Conservation (phyloP, 2,329 filamentous ascomycete species). For the Colletotrichum tropicicola region DNA sequence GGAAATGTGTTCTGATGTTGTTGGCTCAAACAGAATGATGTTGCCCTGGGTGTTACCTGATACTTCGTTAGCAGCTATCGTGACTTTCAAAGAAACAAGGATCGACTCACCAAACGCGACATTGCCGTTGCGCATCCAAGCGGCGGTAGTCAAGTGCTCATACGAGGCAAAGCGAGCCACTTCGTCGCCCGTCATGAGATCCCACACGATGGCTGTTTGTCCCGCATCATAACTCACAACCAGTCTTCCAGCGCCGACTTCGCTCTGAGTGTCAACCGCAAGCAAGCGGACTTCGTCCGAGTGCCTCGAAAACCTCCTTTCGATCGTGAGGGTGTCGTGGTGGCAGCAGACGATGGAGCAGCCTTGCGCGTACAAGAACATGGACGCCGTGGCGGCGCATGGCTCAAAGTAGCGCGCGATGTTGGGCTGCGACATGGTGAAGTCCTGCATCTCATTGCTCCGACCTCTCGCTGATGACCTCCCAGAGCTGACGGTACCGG, state of each 20-base stretch:
- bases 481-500: constrained; percentile 66
- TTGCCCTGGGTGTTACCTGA: constrained; percentile 91
- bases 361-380: constrained; percentile 89
- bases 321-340: constrained; percentile 90
- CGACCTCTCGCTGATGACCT: constrained; percentile 58
- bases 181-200: constrained; percentile 90
- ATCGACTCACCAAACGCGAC: constrained; percentile 89
- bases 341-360: constrained; percentile 86
- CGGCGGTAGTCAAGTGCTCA: constrained; percentile 82
- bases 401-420: constrained; percentile 76
- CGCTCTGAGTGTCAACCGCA: constrained; percentile 90
- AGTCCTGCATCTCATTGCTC: constrained; percentile 58
- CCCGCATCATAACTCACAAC: constrained; percentile 94
- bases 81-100: not conserved
- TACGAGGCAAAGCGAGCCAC: constrained; percentile 93
- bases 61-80: constrained; percentile 34
- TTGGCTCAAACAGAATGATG: constrained; percentile 92
- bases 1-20: constrained; percentile 91
- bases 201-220: constrained; percentile 96
- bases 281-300: constrained; percentile 85
- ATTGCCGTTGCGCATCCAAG: constrained; percentile 98
- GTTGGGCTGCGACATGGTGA: constrained; percentile 59
- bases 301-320: constrained; percentile 86
- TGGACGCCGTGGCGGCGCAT: constrained; percentile 88
- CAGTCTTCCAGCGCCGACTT: constrained; percentile 82